Base-by-base conservation (phyloP, 2,329 filamentous ascomycete species). In the Sphaerulina musiva region DNA sequence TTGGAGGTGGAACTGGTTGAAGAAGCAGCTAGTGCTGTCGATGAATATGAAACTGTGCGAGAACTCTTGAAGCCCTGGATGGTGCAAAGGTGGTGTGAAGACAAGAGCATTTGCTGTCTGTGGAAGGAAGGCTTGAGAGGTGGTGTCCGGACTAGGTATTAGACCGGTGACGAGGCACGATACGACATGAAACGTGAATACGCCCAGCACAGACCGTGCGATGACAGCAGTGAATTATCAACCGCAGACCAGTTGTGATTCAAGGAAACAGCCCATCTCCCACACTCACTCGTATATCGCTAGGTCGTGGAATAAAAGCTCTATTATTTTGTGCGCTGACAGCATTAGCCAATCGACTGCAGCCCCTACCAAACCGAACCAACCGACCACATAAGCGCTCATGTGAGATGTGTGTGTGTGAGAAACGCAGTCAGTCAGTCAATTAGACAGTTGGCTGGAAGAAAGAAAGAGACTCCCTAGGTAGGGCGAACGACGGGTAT, bases 21-120 rank as follows among this genome's bases (percentile, higher is more conserved):
- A 8, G 76, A 75, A 7, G 5, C 26, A 29, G 5, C 3, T 6
- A 31, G 10, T 12, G 14, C 47, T 39, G 53, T 48, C 20, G 47
- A 48, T 39, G 62, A 62, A 44, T 60, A 56, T 48, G 64, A 68
- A 32, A 46, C 49, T 11, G 51, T 62, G 12, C 53, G 64, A 49
- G 64, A 65, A 42, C 63, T 66, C 46, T 40, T 73, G 23, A 65
- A 69, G 56, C 73, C 80, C 0, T 74, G 69, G 31, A 83, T 87
- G 66, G 86, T 95, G 14, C 90, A 93, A 76, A 82, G 80, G 64
- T 97, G 92, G 92, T 96, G 92, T 66, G 88, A 95, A 71, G 83
- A 82, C 40, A 86, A 86, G 69, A 90, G 91, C 44, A 77, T 97
- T 8, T 95, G 90, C 65, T 95, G 90, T 70, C 75, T 90, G 32